Evolutionary conservation across 805 yeast genomes (phyloP).

Genomic region (Limtongia smithiae): DNA sequence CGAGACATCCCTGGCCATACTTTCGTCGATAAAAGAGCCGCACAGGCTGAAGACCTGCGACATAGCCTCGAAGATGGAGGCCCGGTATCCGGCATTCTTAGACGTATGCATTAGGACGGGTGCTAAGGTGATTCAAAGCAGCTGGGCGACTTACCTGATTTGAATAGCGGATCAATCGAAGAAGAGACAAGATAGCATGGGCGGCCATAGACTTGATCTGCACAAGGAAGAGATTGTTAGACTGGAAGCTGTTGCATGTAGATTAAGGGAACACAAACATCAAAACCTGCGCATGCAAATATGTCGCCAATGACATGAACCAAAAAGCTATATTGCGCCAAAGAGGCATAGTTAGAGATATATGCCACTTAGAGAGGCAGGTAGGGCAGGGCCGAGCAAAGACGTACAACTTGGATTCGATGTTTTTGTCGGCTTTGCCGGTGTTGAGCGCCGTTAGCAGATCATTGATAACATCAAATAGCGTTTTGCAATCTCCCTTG

Average conservation of each 20-base stretch:
- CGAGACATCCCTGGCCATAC: conserved; percentile 35
- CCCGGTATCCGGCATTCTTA: conserved; percentile 34
- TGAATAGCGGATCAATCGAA: conserved; percentile 32
- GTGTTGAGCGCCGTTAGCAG: conserved; percentile 27
- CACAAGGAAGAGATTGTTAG: too few relatives aligned
- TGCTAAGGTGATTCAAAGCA: not conserved
- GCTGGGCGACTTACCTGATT: conserved; percentile 19
- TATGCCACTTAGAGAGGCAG: not conserved
- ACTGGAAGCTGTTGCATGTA: too few relatives aligned
- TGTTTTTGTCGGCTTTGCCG: conserved; percentile 33
- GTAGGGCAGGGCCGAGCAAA: not conserved
- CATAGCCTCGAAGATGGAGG: conserved; percentile 29
- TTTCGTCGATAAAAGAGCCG: conserved; percentile 37
- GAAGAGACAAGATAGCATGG: conserved; percentile 32
- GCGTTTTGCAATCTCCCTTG: conserved; percentile 25
- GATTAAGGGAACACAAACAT: conserved; percentile 22
- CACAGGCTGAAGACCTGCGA: conserved; percentile 28
- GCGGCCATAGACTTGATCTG: conserved; percentile 37
- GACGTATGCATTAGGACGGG: not conserved
- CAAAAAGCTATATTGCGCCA: conserved; percentile 25
- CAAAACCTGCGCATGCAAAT: conserved; percentile 33
- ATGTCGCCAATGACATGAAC: conserved; percentile 33
- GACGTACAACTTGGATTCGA: conserved; percentile 34
- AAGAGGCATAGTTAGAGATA: not conserved
- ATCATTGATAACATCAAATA: conserved; percentile 34